phyloP scores from a whole-genome alignment of 768 basidiomycete species.

The Leccinum aurantiacum region DNA sequence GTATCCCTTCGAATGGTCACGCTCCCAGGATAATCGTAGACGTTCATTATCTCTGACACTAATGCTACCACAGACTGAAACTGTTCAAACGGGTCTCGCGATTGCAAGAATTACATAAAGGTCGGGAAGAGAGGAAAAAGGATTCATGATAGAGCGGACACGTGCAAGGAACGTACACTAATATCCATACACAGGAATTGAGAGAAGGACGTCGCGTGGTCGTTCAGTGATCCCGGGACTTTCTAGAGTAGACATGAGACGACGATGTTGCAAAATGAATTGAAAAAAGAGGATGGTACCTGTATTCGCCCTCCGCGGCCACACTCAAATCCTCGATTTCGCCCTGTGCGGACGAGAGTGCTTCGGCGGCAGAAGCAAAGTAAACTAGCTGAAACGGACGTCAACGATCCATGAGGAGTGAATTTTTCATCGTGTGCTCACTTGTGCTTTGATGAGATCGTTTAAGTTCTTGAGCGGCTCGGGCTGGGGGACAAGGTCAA shows the following conservation, averaged over 20 bases:
- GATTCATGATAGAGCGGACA: slow-evolving; percentile 6
- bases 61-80: background rate
- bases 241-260: slow-evolving; percentile 43
- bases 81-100: slow-evolving; percentile 4
- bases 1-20: no score
- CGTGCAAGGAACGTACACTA: slow-evolving; percentile 1
- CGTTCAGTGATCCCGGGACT: slow-evolving; percentile 84
- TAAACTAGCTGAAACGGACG: slow-evolving; percentile 54
- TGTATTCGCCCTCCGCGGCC: slow-evolving; percentile 93
- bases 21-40: background rate
- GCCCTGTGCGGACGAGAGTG: slow-evolving; percentile 78
- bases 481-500: slow-evolving; percentile 52
- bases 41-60: background rate
- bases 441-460: slow-evolving; percentile 89
- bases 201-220: background rate
- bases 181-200: slow-evolving; percentile 11
- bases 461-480: slow-evolving; percentile 95
- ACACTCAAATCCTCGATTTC: slow-evolving; percentile 93
- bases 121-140: slow-evolving; percentile 13
- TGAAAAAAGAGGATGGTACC: slow-evolving; percentile 41
- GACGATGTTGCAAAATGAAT: background rate
- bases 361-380: slow-evolving; percentile 76
- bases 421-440: slow-evolving; percentile 24
- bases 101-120: slow-evolving; percentile 11
- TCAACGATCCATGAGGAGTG: slow-evolving; percentile 3